Evolutionary conservation across 2,329 filamentous ascomycete genomes (phyloP).

Genomic region (Fusarium chaquense): DNA sequence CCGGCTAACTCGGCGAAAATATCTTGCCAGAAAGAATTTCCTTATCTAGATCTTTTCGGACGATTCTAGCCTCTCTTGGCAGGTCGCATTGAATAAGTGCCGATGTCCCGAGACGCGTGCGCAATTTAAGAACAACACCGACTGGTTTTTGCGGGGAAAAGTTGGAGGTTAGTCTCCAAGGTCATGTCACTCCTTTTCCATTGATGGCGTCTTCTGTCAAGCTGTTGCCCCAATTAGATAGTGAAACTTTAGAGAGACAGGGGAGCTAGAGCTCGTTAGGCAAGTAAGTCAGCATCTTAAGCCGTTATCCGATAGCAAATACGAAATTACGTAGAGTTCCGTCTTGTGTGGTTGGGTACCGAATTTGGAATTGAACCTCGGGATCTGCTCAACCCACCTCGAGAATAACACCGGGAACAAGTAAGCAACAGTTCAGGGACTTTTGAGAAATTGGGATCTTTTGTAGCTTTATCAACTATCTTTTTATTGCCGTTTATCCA

Average conservation of each 20-base stretch:
- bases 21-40: not conserved
- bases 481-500: slow-evolving; percentile 14
- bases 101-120: not conserved
- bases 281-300: slow-evolving; percentile 4
- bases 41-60: slow-evolving; percentile 10
- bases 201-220: slow-evolving; percentile 1
- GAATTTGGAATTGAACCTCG: not conserved
- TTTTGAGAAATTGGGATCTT: slow-evolving; percentile 22
- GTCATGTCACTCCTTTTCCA: slow-evolving; percentile 18
- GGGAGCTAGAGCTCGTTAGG: not conserved
- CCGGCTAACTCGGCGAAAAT: slow-evolving; percentile 27
- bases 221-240: not conserved
- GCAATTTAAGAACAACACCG: not conserved
- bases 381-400: not conserved
- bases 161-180: not conserved
- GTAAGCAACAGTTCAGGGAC: not conserved
- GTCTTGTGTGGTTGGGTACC: not conserved
- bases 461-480: slow-evolving; percentile 7
- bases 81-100: slow-evolving; percentile 9
- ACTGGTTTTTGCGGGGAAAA: slow-evolving; percentile 13
- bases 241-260: not conserved
- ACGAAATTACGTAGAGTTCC: slow-evolving; percentile 9
- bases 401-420: slow-evolving; percentile 18
- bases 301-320: not conserved
- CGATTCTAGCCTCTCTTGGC: slow-evolving; percentile 8